phyloP scores from a whole-genome alignment of 768 basidiomycete genomes.

The Leccinum broughii region DNA sequence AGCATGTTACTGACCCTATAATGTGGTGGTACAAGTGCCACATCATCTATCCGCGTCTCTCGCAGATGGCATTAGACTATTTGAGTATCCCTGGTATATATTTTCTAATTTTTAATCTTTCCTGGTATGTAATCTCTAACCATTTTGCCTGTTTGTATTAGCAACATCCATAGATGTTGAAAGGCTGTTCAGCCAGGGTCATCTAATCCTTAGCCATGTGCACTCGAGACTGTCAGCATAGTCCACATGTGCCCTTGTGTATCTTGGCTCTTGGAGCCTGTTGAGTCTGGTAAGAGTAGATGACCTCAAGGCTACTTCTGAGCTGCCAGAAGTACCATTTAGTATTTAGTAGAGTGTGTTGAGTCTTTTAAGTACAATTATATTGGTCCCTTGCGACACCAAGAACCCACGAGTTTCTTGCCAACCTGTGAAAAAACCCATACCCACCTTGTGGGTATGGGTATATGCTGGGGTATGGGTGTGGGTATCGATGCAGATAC shows the following conservation, averaged over 20 bases:
- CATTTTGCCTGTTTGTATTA: not conserved
- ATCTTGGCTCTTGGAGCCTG: not conserved
- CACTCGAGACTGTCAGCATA: not conserved
- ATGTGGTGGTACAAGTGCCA: not conserved
- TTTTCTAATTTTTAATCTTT: no score
- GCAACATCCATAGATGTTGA: not conserved
- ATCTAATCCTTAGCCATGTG: not conserved
- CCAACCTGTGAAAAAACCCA: no score
- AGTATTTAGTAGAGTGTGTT: no score
- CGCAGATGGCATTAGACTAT: not conserved
- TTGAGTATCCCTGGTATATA: not conserved
- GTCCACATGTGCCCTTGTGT: not conserved
- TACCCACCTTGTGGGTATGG: no score
- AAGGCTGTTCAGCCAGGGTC: not conserved
- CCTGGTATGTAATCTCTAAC: no score
- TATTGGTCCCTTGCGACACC: no score
- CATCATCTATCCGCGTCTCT: not conserved
- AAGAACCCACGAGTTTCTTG: no score
- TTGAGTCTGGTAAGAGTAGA: not conserved
- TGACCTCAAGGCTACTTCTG: not conserved
- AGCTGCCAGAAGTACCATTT: not conserved
- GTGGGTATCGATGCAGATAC: no score
- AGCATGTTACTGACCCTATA: not conserved
- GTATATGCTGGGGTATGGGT: no score
- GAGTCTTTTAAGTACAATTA: no score